These are phyloP conservation scores for Rauvolfia tetraphylla DNA, from an alignment of 257 asterid genomes.

Conservation along the genomic window DNA sequence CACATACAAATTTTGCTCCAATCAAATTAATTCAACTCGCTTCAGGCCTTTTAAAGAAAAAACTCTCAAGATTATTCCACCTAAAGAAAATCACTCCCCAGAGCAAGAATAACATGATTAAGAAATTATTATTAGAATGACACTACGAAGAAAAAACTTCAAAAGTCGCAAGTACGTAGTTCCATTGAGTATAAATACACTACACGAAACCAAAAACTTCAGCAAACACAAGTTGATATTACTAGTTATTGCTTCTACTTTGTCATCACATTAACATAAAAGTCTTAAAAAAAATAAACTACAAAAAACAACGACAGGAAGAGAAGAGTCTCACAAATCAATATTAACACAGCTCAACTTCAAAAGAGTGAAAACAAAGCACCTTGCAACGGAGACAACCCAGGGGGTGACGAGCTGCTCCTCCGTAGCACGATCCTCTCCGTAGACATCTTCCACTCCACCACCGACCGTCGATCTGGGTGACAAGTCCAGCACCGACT, in stretches of 20 bases:
- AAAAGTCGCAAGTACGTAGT: not conserved
- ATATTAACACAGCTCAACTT: not conserved
- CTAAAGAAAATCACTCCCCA: not conserved
- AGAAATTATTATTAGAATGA: not conserved
- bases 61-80: not conserved
- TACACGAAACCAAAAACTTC: conserved; percentile 1
- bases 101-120: not conserved
- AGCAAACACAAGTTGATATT: conserved; percentile 2
- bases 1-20: not conserved
- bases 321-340: not conserved
- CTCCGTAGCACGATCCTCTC: conserved; percentile 84
- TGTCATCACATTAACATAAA: not conserved
- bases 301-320: not conserved
- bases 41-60: not conserved
- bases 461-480: conserved; percentile 71
- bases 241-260: not conserved
- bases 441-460: conserved; percentile 85
- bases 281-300: not conserved
- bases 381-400: conserved; percentile 75
- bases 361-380: conserved; percentile 7
- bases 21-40: conserved; percentile 6
- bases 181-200: not conserved
- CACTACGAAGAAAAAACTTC: not conserved
- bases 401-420: conserved; percentile 85
- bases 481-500: conserved; percentile 65